These are phyloP conservation scores for Microbotryomycetes sp. DNA, from an alignment of 1,284 basidiomycete species.

Conservation along the genomic window DNA sequence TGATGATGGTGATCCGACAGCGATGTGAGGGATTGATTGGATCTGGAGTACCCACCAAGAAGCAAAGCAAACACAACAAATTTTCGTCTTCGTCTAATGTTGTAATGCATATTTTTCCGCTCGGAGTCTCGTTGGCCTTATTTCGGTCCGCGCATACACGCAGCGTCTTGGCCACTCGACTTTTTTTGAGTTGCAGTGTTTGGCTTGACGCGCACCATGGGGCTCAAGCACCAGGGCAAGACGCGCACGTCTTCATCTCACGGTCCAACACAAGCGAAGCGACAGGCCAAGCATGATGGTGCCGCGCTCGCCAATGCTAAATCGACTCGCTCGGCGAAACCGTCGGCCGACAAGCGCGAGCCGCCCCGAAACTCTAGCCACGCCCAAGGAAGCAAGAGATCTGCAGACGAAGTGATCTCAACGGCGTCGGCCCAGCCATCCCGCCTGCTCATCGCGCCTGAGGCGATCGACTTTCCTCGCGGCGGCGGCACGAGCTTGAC, in stretches of 20 bases:
- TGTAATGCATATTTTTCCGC: too few species aligned
- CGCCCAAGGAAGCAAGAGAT: neutral
- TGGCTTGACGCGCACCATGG: neutral
- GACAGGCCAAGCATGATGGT: slow-evolving; percentile 15
- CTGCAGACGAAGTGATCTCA: neutral
- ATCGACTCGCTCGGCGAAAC: neutral
- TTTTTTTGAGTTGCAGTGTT: slow-evolving; percentile 9
- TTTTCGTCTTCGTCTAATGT: too few species aligned
- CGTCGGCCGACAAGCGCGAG: neutral
- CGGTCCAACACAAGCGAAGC: slow-evolving; percentile 19
- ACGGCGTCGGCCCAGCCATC: neutral
- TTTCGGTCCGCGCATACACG: too few species aligned
- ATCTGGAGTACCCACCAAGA: too few species aligned
- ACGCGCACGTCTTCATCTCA: slow-evolving; percentile 22
- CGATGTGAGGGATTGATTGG: too few species aligned
- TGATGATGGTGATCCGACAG: too few species aligned
- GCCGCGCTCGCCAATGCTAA: neutral
- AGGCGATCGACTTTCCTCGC: slow-evolving; percentile 90
- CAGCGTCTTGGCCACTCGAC: too few species aligned
- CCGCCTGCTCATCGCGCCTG: slow-evolving; percentile 23
- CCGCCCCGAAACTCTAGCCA: neutral
- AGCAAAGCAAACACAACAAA: too few species aligned
- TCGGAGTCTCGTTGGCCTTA: too few species aligned
- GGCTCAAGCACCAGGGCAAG: slow-evolving; percentile 7
- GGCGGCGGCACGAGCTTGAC: slow-evolving; percentile 70